Evolutionary conservation across 805 yeast species (phyloP).

Genomic region (Zygoascus flipseniorum): DNA sequence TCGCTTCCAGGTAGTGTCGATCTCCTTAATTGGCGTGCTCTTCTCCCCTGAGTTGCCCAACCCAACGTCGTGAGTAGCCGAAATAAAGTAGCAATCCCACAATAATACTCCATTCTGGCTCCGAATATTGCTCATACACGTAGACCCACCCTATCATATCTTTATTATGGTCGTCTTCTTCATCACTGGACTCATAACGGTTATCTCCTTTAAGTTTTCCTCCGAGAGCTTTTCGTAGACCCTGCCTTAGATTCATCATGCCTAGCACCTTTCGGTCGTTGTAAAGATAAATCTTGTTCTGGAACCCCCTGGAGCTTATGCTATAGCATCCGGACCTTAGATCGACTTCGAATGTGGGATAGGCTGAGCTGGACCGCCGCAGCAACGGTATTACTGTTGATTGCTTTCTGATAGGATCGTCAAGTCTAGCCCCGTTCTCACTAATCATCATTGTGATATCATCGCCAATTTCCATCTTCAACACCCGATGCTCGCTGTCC

Average conservation of each 20-base stretch:
- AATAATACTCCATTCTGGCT: constrained; percentile 7
- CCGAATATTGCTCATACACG: constrained; percentile 7
- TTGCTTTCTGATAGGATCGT: neutral
- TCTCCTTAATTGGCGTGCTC: too few relatives aligned
- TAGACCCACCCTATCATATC: constrained; percentile 20
- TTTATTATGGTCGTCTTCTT: constrained; percentile 15
- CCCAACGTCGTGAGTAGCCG: constrained; percentile 9
- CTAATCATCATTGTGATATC: constrained; percentile 3
- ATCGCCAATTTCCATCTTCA: constrained; percentile 4
- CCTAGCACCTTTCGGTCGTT: neutral
- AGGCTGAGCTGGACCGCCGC: neutral
- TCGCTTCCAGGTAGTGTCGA: too few relatives aligned
- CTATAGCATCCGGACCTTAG: neutral
- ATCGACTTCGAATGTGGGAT: neutral
- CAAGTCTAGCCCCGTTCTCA: neutral
- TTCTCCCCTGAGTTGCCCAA: neutral
- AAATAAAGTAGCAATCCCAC: constrained; percentile 12
- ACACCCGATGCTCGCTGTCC: neutral
- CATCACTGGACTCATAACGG: constrained; percentile 4
- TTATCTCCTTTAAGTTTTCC: constrained; percentile 6
- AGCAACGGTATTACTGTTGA: neutral
- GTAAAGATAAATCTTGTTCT: neutral
- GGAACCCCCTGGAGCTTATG: neutral
- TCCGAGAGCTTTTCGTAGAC: constrained; percentile 5
- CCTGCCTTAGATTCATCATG: constrained; percentile 3